phyloP scores from a whole-genome alignment of 2,329 filamentous ascomycete species.

The Colletotrichum liriopes region DNA sequence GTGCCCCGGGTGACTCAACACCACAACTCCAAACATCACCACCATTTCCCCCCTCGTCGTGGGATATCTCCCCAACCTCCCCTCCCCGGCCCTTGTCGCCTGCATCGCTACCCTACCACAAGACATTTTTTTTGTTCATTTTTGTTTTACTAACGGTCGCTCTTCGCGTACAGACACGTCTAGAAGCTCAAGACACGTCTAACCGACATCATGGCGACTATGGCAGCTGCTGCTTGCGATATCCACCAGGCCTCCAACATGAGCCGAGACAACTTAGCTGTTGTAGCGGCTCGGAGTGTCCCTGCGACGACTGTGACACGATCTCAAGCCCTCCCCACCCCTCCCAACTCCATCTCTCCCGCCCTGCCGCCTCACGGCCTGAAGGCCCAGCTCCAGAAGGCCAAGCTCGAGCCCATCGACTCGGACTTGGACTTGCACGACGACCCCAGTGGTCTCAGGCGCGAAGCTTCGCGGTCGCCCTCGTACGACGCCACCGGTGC shows the following conservation, averaged over 20 bases:
- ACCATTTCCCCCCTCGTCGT: slow-evolving; percentile 4
- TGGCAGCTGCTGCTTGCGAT: slow-evolving; percentile 78
- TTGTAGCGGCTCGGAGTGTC: slow-evolving; percentile 78
- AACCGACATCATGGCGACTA: slow-evolving; percentile 71
- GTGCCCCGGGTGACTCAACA: slow-evolving; percentile 41
- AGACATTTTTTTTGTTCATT: neutral
- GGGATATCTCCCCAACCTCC: neutral
- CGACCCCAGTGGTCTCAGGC: slow-evolving; percentile 50
- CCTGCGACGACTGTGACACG: slow-evolving; percentile 70
- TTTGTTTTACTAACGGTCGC: slow-evolving; percentile 50
- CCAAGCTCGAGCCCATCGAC: slow-evolving; percentile 77
- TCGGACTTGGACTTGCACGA: slow-evolving; percentile 88
- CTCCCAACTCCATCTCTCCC: slow-evolving; percentile 95
- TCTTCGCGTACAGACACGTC: slow-evolving; percentile 56
- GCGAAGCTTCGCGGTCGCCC: slow-evolving; percentile 60
- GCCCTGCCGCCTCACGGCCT: slow-evolving; percentile 86
- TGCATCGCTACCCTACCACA: slow-evolving; percentile 3
- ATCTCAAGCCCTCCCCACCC: slow-evolving; percentile 83
- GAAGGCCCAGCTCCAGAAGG: slow-evolving; percentile 76
- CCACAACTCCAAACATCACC: slow-evolving; percentile 25
- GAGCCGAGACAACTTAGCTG: slow-evolving; percentile 80
- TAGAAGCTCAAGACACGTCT: slow-evolving; percentile 58
- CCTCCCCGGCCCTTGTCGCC: neutral
- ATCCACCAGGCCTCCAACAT: slow-evolving; percentile 72
- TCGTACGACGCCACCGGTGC: slow-evolving; percentile 80